Evolutionary conservation across 345 rosid genomes (phyloP).

Genomic region (Gossypium mustelinum): DNA sequence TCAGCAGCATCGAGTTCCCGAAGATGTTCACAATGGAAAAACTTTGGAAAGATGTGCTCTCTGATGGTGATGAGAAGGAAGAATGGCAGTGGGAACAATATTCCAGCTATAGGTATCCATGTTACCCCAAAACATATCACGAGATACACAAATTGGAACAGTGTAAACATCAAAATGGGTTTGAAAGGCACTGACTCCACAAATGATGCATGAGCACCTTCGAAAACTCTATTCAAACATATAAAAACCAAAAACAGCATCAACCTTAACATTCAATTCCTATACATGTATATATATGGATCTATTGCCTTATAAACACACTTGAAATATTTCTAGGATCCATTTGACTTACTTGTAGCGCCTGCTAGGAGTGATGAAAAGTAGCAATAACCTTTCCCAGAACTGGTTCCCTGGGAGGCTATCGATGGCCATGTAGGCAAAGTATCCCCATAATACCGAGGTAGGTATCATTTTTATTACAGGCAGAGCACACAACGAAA

Average conservation of each 20-base stretch:
- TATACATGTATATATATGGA: neutral
- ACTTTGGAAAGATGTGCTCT: slow-evolving; percentile 60
- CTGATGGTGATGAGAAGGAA: slow-evolving; percentile 63
- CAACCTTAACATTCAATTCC: neutral
- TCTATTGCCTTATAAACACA: neutral
- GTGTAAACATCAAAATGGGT: slow-evolving; percentile 47
- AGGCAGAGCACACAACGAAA: slow-evolving; percentile 52
- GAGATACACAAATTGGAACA: slow-evolving; percentile 63
- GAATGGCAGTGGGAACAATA: slow-evolving; percentile 72
- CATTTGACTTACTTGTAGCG: slow-evolving; percentile 55
- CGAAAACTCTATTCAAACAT: slow-evolving; percentile 51
- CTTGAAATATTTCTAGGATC: neutral
- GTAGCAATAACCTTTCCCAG: slow-evolving; percentile 75
- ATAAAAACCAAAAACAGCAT: neutral
- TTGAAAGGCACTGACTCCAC: slow-evolving; percentile 71
- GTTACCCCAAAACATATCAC: slow-evolving; percentile 65
- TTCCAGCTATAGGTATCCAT: slow-evolving; percentile 80
- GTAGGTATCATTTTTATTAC: slow-evolving; percentile 62
- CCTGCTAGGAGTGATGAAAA: slow-evolving; percentile 67
- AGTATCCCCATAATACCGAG: slow-evolving; percentile 87
- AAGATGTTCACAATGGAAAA: slow-evolving; percentile 54
- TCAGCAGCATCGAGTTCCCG: slow-evolving; percentile 69
- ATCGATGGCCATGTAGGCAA: slow-evolving; percentile 87
- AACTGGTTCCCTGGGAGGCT: slow-evolving; percentile 87
- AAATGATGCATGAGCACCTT: slow-evolving; percentile 69